Evolutionary conservation across 208 protist species (phyloP).

Genomic region (Angomonas ambiguus): DNA sequence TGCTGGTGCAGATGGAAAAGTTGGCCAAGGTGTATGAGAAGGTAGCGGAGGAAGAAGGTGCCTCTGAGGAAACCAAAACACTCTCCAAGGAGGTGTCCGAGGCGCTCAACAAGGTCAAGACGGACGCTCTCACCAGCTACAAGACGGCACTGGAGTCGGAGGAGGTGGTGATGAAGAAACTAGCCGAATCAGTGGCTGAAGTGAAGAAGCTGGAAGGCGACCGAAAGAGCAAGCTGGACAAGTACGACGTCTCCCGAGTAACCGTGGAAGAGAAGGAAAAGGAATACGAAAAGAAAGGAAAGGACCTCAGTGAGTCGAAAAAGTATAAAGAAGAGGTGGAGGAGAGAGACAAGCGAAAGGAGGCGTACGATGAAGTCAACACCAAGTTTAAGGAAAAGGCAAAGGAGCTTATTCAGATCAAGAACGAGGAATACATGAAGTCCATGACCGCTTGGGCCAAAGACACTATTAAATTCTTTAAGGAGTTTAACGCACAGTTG

Average conservation of each 20-base stretch:
- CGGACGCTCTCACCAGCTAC: neutral
- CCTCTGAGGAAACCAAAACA: neutral
- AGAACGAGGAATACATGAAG: conserved; percentile 4
- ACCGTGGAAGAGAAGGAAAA: conserved; percentile 4
- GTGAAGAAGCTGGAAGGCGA: neutral
- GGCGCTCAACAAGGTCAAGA: neutral
- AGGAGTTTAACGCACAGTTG: neutral
- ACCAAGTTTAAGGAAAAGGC: conserved; percentile 6
- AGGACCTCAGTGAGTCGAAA: neutral
- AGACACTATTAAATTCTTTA: neutral
- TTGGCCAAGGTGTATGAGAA: conserved; percentile 1
- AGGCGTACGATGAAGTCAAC: conserved; percentile 9
- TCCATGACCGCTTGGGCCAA: neutral
- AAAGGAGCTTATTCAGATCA: neutral
- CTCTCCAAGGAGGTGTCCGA: neutral
- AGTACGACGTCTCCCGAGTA: neutral
- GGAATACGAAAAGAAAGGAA: conserved; percentile 7
- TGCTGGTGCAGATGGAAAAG: neutral
- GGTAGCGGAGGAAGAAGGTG: neutral
- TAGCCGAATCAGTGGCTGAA: neutral
- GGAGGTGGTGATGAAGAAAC: neutral
- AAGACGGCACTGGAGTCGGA: neutral
- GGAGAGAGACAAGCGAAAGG: neutral
- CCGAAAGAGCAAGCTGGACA: neutral
- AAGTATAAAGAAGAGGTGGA: conserved; percentile 1